Evolutionary conservation across 768 basidiomycete species (phyloP).

Genomic region (Lentinula sp.): DNA sequence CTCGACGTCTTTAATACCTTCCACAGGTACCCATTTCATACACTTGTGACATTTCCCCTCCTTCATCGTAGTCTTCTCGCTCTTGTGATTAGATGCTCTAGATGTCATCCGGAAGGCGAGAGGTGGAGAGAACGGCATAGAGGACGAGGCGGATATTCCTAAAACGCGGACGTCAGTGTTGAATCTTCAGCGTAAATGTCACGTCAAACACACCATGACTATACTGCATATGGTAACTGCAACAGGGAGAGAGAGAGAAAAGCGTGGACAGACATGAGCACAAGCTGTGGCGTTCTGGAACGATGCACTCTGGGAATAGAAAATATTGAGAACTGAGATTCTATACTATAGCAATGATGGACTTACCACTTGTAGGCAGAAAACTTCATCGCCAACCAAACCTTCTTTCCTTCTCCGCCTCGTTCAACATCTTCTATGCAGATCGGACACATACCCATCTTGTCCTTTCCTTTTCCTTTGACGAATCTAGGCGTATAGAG

Average conservation of each 20-base stretch:
- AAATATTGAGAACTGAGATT: background rate
- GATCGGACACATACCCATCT: slow-evolving; percentile 74
- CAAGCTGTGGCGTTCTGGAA: background rate
- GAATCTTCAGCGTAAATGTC: background rate
- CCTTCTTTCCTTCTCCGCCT: slow-evolving; percentile 55
- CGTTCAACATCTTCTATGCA: slow-evolving; percentile 56
- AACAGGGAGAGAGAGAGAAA: background rate
- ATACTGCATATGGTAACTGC: slow-evolving; percentile 81
- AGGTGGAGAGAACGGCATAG: slow-evolving; percentile 75
- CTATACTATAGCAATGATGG: background rate
- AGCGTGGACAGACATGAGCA: slow-evolving; percentile 1
- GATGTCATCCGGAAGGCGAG: slow-evolving; percentile 45
- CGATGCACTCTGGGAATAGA: slow-evolving; percentile 13
- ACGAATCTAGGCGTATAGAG: slow-evolving; percentile 78
- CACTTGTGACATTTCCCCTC: slow-evolving; percentile 82
- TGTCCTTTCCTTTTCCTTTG: slow-evolving; percentile 58
- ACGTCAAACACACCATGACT: slow-evolving; percentile 49
- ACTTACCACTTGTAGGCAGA: slow-evolving; percentile 78
- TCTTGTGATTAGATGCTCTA: slow-evolving; percentile 45
- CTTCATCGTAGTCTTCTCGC: slow-evolving; percentile 50
- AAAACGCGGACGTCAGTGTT: slow-evolving; percentile 6
- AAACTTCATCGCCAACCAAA: slow-evolving; percentile 78
- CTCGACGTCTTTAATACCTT: slow-evolving; percentile 70
- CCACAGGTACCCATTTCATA: slow-evolving; percentile 61
- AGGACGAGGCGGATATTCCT: slow-evolving; percentile 70